Evolutionary conservation across 2,329 filamentous ascomycete genomes (phyloP), one percentile per base, ranked within the genome.

Genomic region (Xylariaceae sp.): DNA sequence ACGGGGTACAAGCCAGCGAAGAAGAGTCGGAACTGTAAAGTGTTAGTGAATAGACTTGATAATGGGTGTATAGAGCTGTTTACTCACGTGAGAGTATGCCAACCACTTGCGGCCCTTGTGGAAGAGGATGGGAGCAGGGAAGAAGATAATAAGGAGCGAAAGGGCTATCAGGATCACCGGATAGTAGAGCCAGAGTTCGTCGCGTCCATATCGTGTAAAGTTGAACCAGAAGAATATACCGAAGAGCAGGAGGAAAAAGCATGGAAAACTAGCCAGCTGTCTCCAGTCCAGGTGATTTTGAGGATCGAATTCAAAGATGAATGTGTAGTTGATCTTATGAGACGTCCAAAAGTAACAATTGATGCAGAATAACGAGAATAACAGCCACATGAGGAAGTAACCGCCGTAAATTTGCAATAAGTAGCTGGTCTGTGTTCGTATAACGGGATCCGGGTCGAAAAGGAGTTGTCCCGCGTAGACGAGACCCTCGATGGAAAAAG

Each of bases 251-350:
- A 91, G 77, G 71, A 95, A 91, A 72, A 95, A 87, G 66, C 89
- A 89, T 2, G 94, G 92, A 63, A 97, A 87, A 80, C 94, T 89
- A 5, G 88, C 80, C 35, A 97, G 79, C 72, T 96, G 87, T 66
- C 90, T 86, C 92, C 93, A 99, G 73, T 97, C 90, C 34, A 97
- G 77, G 64, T 88, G 85, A 72, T 94, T 86, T 59, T 93, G 82
- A 56, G 88, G 87, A 77, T 97, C 92, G 70, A 96, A 94, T 75
- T 99, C 94, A 71, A 99, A 99, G 66, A 97, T 91, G 73, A 97
- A 97, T 56, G 88, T 84, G 72, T 97, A 97, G 72, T 99, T 99
- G 75, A 99, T 90, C 74, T 93, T 95, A 72, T 88, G 86, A 55
- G 78, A 78, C 4, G 86, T 85, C 91, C 93, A 99, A 13, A 96